These are phyloP conservation scores for Coprinopsis marcescibilis DNA, from an alignment of 768 basidiomycete species.

Conservation along the genomic window DNA sequence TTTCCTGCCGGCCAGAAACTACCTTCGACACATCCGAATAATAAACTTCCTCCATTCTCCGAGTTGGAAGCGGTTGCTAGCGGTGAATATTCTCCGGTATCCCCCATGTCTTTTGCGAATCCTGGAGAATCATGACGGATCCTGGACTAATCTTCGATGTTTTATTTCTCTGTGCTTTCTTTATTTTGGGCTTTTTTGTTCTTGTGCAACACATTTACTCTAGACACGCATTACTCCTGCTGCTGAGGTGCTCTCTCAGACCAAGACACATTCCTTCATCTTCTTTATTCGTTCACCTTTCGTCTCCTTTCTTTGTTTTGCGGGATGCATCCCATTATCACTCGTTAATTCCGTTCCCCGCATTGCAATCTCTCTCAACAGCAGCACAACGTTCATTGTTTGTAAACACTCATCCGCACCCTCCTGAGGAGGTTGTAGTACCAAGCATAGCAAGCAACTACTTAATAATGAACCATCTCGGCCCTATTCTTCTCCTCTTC, in stretches of 20 bases:
- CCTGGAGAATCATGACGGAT: too few species aligned
- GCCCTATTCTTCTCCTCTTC: conserved; percentile 20
- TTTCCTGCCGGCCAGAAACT: conserved; percentile 20
- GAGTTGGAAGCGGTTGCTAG: conserved; percentile 81
- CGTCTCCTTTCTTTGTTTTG: background rate
- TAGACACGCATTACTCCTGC: conserved; percentile 1
- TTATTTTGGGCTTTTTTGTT: conserved; percentile 14
- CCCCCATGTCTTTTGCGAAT: conserved; percentile 64
- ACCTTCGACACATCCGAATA: conserved; percentile 16
- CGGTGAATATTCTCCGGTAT: conserved; percentile 65
- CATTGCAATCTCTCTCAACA: conserved; percentile 3
- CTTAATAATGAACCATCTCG: conserved; percentile 35
- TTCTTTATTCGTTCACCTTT: background rate
- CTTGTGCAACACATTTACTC: conserved; percentile 7
- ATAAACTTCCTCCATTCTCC: conserved; percentile 69
- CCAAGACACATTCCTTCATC: conserved; percentile 9
- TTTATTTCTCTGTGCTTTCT: conserved; percentile 17
- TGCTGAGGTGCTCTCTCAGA: conserved; percentile 10
- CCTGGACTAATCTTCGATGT: conserved; percentile 22
- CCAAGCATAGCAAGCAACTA: conserved; percentile 20
- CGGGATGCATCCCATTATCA: background rate
- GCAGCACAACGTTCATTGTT: conserved; percentile 23
- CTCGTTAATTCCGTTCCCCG: conserved; percentile 2
- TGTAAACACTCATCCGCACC: conserved; percentile 23
- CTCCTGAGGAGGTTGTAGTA: conserved; percentile 39